A percentile compares a stretch with the other conserved stretches of the same genome.
Evolutionary conservation across 2,329 filamentous ascomycete genomes (phyloP).

Genomic region (Lachnellula willkommii): DNA sequence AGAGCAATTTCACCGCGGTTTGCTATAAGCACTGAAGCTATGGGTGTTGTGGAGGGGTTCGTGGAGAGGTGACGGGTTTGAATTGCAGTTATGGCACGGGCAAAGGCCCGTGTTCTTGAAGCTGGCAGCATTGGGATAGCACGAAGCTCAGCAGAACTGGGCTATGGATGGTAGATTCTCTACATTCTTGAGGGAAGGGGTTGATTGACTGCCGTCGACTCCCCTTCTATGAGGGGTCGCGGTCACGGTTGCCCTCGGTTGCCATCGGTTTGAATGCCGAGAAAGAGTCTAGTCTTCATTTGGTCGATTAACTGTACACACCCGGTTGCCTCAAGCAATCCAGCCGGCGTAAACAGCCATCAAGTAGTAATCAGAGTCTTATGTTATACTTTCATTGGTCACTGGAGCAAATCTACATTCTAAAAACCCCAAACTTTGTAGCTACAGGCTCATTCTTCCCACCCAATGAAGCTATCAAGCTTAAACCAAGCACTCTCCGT

Average conservation of each 20-base stretch:
- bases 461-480: conserved; percentile 65
- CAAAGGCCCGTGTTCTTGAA: conserved; percentile 25
- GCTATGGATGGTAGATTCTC: not conserved
- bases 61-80: conserved; percentile 18
- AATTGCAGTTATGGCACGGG: conserved; percentile 21
- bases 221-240: no score
- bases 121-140: conserved; percentile 23
- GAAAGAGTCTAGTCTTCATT: no score
- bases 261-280: not conserved
- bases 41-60: conserved; percentile 37
- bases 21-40: conserved; percentile 84
- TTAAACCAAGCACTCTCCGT: conserved; percentile 64
- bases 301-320: no score
- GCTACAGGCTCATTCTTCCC: conserved; percentile 58
- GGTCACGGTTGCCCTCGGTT: no score
- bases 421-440: conserved; percentile 73
- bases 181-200: not conserved
- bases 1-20: conserved; percentile 97
- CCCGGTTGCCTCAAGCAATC: no score
- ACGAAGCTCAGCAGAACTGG: not conserved
- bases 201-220: not conserved
- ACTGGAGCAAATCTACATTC: conserved; percentile 54
- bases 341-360: no score
- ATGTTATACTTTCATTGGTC: no score
- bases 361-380: no score